A percentile compares a stretch with the other conserved stretches of the same genome.
Evolutionary conservation across 2,329 filamentous ascomycete species (phyloP).

Genomic region (Aspergillus sp.): DNA sequence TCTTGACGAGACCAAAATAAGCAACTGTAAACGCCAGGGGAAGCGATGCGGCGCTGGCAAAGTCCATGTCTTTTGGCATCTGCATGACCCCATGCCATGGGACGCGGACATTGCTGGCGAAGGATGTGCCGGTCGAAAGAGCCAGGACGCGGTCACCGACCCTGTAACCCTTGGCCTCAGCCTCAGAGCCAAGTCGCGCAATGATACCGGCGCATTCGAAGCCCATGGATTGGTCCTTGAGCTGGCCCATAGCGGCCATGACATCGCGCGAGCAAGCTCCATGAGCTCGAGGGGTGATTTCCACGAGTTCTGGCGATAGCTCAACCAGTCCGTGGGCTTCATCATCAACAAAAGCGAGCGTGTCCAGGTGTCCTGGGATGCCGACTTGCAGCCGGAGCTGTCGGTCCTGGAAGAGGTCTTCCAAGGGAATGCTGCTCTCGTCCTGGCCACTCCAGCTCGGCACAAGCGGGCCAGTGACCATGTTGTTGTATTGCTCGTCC

Average conservation of each 20-base stretch:
- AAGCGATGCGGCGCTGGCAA: slow-evolving; percentile 18
- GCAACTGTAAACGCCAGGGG: neutral
- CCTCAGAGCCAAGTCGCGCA: neutral
- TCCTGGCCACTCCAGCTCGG: neutral
- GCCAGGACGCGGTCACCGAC: slow-evolving; percentile 4
- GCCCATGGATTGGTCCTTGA: neutral
- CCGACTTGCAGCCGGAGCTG: neutral
- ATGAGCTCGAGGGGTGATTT: neutral
- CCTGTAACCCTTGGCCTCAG: neutral
- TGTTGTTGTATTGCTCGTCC: neutral
- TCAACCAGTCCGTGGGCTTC: no score
- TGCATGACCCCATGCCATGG: neutral
- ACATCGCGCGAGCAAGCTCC: slow-evolving; percentile 8
- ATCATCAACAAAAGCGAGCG: neutral
- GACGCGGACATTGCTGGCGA: neutral
- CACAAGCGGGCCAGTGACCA: neutral
- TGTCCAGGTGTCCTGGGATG: neutral
- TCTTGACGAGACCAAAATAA: neutral
- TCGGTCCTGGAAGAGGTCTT: neutral
- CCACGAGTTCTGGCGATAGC: neutral
- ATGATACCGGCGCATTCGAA: slow-evolving; percentile 6
- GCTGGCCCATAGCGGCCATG: slow-evolving; percentile 8
- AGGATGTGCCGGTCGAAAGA: neutral
- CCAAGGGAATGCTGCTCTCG: neutral
- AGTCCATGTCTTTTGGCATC: neutral